Evolutionary conservation across 352 stramenopile species (phyloP), one percentile per base, ranked within the genome.

Genomic region (Pythium vanterpoolii): DNA sequence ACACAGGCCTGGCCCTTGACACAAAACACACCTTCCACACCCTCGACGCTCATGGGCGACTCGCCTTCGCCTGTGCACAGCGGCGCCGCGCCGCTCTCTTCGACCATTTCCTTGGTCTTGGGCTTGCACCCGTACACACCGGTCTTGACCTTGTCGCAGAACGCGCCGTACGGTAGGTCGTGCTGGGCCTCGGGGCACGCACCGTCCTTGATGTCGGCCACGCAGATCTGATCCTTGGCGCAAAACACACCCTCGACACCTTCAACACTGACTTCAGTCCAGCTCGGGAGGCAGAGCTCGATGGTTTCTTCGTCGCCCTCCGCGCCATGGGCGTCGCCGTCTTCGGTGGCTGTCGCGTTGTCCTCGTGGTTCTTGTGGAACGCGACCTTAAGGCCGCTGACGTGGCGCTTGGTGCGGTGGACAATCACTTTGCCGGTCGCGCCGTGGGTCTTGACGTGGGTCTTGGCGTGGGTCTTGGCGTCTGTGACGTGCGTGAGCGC

Each of bases 311-410:
- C 34, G 31, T 39, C 34, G 4, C 26, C 47, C n/a, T 54, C 47
- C 19, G 26, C 23, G 11, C 24, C 33, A n/a, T 43, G 40, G 30
- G 24, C 36, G 33, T 34, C 26, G 49, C 43, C 24, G 27, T 50
- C 66, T 13, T 27, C 27, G n/a, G 39, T 40, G 6, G 46, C 16
- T 5, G 30, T 30, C 31, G 38, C 42, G 1, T 58, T 42, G 4
- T 47, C 44, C 1, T 46, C 60, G 0, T 66, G 62, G 18, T 56
- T 26, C 7, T 73, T 53, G 26, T 55, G 58, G 39, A 62, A 53
- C 9, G 40, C 44, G 18, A 69, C 60, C 13, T 60, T 56, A n/a
- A n/a, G n/a, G n/a, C n/a, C n/a, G n/a, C n/a, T n/a, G 33, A 84
- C 73, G 30, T 68, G 71, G 33, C 67, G 60, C 8, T 68, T 62